Base-by-base conservation (phyloP, 2,329 filamentous ascomycete genomes). In the Penicillium concentricum region DNA sequence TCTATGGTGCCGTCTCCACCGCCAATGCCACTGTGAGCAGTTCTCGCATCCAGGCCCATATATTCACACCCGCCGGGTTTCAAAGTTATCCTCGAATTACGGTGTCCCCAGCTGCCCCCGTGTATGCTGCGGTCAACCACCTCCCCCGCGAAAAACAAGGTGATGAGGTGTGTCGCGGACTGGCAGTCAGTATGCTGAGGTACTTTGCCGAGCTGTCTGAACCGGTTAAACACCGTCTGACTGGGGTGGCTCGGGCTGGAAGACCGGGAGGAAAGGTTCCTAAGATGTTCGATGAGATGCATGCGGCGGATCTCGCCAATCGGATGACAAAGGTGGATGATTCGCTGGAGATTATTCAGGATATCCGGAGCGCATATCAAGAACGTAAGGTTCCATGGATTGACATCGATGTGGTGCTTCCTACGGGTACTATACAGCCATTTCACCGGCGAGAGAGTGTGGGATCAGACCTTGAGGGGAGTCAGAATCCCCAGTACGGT, bases 131-230 rank as follows among this genome's bases (percentile, higher is more conserved):
- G 53, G 94, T 99, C 73, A 87, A 90, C 72, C 87, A 92, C 72
- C 83, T 99, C 42, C 92, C 94, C 41, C 88, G 92, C 71, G 93
- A 97, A 72, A 92, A 92, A 75, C 94, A 97, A 79, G 93, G 93
- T 68, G 93, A 97, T 73, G 93, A 97, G 75, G 82, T 96, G 62
- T 95, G 89, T 76, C 87, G 94, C 44, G 94, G 89, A 18, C 82
- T 99, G 54, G 94, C 93, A 46, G 96, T 97, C 74, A 92, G 91
- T 55, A 81, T 99, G 64, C 89, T 88, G 79, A 97, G 96, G 74
- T 99, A 97, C 80, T 97, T 97, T 72, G 84, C 85, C 59, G 93
- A 97, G 76, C 81, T 99, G 51, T 87, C 92, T 22, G 84, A 89
- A 53, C 80, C 83, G 37, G 87, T 92, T 70, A 96, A 91, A 79